Evolutionary conservation across 2,329 filamentous ascomycete species (phyloP).

Genomic region (Pseudofabraea citricarpa): DNA sequence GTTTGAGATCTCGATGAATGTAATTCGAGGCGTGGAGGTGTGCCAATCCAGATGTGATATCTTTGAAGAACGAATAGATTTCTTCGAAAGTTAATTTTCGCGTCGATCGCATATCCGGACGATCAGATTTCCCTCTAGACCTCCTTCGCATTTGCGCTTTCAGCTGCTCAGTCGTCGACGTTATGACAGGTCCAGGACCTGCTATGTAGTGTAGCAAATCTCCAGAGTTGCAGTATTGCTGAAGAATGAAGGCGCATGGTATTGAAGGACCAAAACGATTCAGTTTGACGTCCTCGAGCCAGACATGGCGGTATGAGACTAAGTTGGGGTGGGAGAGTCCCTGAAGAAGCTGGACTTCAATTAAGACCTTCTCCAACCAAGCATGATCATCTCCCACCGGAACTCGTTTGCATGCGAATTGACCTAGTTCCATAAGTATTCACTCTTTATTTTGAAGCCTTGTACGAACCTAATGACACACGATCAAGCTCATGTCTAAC

Average conservation of each 20-base stretch:
- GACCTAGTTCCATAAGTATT: constrained; percentile 34
- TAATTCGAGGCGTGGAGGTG: constrained; percentile 90
- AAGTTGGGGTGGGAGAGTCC: constrained; percentile 91
- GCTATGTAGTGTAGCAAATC: constrained; percentile 86
- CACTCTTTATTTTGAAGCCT: neutral
- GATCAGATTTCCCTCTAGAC: constrained; percentile 72
- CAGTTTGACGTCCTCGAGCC: constrained; percentile 85
- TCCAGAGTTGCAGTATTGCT: constrained; percentile 94
- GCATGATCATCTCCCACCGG: constrained; percentile 91
- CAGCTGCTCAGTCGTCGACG: constrained; percentile 71
- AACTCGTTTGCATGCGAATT: constrained; percentile 95
- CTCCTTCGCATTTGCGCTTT: constrained; percentile 82
- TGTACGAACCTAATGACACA: constrained; percentile 59
- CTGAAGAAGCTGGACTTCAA: constrained; percentile 90
- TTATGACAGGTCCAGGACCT: constrained; percentile 56
- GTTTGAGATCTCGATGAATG: constrained; percentile 93
- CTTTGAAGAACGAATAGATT: constrained; percentile 94
- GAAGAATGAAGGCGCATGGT: constrained; percentile 92
- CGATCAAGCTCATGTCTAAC: constrained; percentile 90
- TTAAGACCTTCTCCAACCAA: constrained; percentile 90
- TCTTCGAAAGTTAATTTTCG: constrained; percentile 68
- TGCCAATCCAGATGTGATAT: constrained; percentile 86
- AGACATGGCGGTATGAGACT: constrained; percentile 94
- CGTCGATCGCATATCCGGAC: constrained; percentile 28
- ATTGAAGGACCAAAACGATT: constrained; percentile 86